These are phyloP conservation scores for Diaporthe sp. DNA, from an alignment of 2,329 filamentous ascomycete genomes.

Conservation along the genomic window DNA sequence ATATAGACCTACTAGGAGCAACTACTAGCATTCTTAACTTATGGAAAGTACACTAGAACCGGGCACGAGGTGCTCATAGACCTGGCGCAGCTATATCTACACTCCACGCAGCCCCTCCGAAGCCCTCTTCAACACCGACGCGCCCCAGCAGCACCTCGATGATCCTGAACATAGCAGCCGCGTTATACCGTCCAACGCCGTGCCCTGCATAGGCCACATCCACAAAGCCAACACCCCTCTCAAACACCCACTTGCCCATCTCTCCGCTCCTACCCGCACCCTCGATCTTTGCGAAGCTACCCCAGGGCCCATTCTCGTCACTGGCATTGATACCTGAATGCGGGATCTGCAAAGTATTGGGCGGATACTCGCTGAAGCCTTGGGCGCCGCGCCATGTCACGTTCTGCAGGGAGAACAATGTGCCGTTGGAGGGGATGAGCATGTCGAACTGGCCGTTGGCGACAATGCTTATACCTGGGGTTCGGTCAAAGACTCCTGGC, in stretches of 20 bases:
- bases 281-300: slow-evolving; percentile 15
- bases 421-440: slow-evolving; percentile 31
- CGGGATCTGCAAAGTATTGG: slow-evolving; percentile 26
- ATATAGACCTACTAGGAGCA: no score
- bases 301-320: slow-evolving; percentile 11
- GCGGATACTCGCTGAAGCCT: slow-evolving; percentile 34
- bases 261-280: slow-evolving; percentile 6
- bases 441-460: slow-evolving; percentile 31
- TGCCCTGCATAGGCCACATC: slow-evolving; percentile 26
- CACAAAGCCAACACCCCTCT: slow-evolving; percentile 25
- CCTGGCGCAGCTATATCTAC: slow-evolving; percentile 4
- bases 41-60: background rate
- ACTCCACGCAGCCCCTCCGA: slow-evolving; percentile 20
- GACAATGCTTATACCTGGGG: slow-evolving; percentile 17
- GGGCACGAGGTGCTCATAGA: background rate
- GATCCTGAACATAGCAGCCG: slow-evolving; percentile 28
- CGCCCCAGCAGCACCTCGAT: slow-evolving; percentile 14
- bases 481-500: slow-evolving; percentile 22
- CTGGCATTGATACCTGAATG: slow-evolving; percentile 2
- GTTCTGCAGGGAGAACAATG: slow-evolving; percentile 28
- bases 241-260: slow-evolving; percentile 23
- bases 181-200: slow-evolving; percentile 16
- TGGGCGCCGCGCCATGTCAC: slow-evolving; percentile 32
- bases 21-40: background rate
- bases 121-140: background rate